Base-by-base conservation (phyloP, 805 yeast species). In the Candida qinlingensis region DNA sequence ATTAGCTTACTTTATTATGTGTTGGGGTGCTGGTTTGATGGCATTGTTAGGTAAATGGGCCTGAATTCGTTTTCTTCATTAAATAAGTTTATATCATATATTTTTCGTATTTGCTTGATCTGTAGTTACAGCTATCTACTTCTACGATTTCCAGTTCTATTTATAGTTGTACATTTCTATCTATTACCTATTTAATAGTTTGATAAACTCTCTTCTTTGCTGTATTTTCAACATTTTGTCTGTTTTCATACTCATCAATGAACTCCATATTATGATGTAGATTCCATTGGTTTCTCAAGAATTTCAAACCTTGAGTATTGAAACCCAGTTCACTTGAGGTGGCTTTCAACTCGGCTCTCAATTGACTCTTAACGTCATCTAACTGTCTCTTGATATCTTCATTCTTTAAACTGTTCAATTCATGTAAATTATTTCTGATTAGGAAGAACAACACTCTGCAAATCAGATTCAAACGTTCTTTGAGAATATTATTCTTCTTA, bases 291-390 rank as follows among this genome's bases (percentile, higher is more conserved):
- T 75, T 79, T 61, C 81, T 83, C 51, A 87, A 66, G 57, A 80
- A 86, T 56, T 77, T 79, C 64, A 94, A 71, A 4, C 96, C 97
- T 52, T 87, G 91, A 19, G 88, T 72, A 60, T 94, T 94, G 70
- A 77, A 83, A 8, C 97, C 98, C 41, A 94, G 72, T 50, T 79
- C 83, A 41, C 75, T 71, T 12, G 77, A 71, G 25, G 80, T 79
- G 4, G 62, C 57, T 42, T 69, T 67, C 45, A 94, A 70, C 46
- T 80, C 78, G 1, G 48, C 56, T 53, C 96, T 75, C 48, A 94
- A 70, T 55, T 79, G 79, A 7, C 65, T 63, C 59, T 84, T 85
- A 41, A 92, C 85, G 29, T 71, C 71, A 30, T 77, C 75, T 42
- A 94, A 71, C 57, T 83, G 87, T 46, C 74, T 73, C 61, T 85